phyloP scores from a whole-genome alignment of 1,284 basidiomycete genomes.

The Lentinus polychrous region DNA sequence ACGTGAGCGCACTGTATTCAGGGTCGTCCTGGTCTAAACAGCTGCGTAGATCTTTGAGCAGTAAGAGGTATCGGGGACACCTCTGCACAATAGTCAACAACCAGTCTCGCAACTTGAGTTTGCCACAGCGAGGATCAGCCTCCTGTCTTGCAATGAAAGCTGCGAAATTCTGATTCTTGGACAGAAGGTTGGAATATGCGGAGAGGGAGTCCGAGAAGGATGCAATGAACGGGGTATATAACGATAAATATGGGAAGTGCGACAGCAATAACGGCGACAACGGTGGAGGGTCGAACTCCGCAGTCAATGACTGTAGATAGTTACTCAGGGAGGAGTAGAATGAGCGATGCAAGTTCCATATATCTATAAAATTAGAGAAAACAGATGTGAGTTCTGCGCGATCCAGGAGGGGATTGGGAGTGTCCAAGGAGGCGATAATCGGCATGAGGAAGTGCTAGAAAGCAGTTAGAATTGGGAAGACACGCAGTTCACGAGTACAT shows the following conservation, averaged over 20 bases:
- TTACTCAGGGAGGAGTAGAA: slow-evolving; percentile 57
- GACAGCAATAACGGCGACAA: slow-evolving; percentile 41
- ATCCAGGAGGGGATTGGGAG: slow-evolving; percentile 58
- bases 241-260: slow-evolving; percentile 49
- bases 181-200: slow-evolving; percentile 43
- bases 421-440: slow-evolving; percentile 64
- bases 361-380: slow-evolving; percentile 89
- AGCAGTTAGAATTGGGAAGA: not conserved
- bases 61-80: slow-evolving; percentile 77
- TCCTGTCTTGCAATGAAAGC: slow-evolving; percentile 56
- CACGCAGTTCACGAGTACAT: slow-evolving; percentile 20
- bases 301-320: slow-evolving; percentile 30
- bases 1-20: slow-evolving; percentile 54
- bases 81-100: slow-evolving; percentile 83
- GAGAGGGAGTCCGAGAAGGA: slow-evolving; percentile 66
- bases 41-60: slow-evolving; percentile 72
- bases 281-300: slow-evolving; percentile 18
- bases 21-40: slow-evolving; percentile 57
- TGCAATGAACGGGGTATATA: slow-evolving; percentile 80
- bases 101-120: slow-evolving; percentile 75
- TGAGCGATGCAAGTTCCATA: slow-evolving; percentile 83
- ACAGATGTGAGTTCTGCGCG: slow-evolving; percentile 66
- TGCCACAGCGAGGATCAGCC: slow-evolving; percentile 58
- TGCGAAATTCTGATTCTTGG: slow-evolving; percentile 49
- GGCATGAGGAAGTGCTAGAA: slow-evolving; percentile 74